These are phyloP conservation scores for Lecanosticta acicola DNA, from an alignment of 2,329 filamentous ascomycete species.

Conservation along the genomic window DNA sequence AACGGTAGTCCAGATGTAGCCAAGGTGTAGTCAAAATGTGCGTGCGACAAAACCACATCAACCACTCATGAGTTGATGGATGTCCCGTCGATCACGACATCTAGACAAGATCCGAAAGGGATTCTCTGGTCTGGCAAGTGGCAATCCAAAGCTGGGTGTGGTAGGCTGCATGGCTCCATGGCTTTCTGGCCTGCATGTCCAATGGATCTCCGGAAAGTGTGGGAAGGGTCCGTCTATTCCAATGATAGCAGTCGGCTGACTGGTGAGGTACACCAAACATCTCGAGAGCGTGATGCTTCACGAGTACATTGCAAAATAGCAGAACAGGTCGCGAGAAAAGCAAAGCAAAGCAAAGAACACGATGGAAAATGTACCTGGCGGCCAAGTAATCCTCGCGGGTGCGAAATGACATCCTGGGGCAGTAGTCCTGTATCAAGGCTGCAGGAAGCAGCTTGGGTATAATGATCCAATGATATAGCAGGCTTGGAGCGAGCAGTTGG, in stretches of 20 bases:
- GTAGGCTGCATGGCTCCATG: neutral
- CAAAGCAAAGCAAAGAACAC: conserved; percentile 16
- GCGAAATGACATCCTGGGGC: conserved; percentile 35
- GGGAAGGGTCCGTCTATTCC: neutral
- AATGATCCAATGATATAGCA: conserved; percentile 4
- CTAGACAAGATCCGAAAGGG: neutral
- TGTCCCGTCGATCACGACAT: conserved; percentile 2
- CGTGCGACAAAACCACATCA: conserved; percentile 6
- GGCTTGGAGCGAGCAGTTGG: neutral
- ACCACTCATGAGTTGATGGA: conserved; percentile 3
- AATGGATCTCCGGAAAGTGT: conserved; percentile 1
- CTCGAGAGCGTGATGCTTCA: conserved; percentile 4
- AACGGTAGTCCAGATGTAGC: neutral
- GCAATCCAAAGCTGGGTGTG: neutral
- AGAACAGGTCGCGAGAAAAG: conserved; percentile 2
- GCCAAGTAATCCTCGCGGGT: conserved; percentile 33
- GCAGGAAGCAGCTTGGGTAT: conserved; percentile 19
- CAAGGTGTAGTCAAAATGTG: neutral
- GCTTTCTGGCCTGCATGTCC: no score
- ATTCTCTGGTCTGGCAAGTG: neutral
- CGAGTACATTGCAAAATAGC: conserved; percentile 17
- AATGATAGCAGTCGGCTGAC: conserved; percentile 1
- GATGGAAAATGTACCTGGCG: conserved; percentile 34
- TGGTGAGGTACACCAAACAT: conserved; percentile 14
- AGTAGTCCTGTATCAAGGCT: conserved; percentile 13